Base-by-base conservation (phyloP, 106 monocot species). In the Agapanthus africanus region DNA sequence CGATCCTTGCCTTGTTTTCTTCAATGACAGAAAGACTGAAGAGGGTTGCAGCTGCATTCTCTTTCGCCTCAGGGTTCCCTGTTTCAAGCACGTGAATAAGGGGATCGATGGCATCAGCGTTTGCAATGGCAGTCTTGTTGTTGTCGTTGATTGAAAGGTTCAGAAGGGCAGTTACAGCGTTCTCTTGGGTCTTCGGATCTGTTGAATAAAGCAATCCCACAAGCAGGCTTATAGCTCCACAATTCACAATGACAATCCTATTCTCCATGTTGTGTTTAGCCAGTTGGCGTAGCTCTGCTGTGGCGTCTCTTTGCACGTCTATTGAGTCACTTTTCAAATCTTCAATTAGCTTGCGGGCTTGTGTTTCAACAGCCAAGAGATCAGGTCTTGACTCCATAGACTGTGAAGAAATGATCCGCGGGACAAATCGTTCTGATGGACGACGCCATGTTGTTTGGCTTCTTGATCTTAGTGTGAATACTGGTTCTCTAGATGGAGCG, bases 121-220 rank as follows among this genome's bases (percentile, higher is more conserved):
- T 89, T 1, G 77, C 92, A 59, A 97, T 97, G 14, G 79, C 80
- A 21, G 70, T 69, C 68, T 92, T 92, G 62, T 97, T 97, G 67
- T 97, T 97, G 76, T 92, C 89, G 62, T 97, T 84, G n/a, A 97
- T 82, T 37, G 97, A 97, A 50, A 97, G 75, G 69, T 97, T 97
- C 40, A 92, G 61, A 34, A 97, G 80, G 1, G 87, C 82, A 35
- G 97, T 97, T 36, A 97, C 97, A 26, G 97, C 92, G 77, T 92
- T 78, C 71, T 89, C 97, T 68, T 97, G 97, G 5, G 69, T 87
- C 64, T 79, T 77, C 16, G 26, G 59, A 31, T 97, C 97, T 16
- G 76, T 36, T 50, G 91, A 92, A 59, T 76, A 74, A 52, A 95
- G 85, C 37, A 91, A 77, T 54, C 63, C 70, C 35, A 95, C 95